Base-by-base conservation (phyloP, 1,139 yeast species). In the Kodamaea suecica region DNA sequence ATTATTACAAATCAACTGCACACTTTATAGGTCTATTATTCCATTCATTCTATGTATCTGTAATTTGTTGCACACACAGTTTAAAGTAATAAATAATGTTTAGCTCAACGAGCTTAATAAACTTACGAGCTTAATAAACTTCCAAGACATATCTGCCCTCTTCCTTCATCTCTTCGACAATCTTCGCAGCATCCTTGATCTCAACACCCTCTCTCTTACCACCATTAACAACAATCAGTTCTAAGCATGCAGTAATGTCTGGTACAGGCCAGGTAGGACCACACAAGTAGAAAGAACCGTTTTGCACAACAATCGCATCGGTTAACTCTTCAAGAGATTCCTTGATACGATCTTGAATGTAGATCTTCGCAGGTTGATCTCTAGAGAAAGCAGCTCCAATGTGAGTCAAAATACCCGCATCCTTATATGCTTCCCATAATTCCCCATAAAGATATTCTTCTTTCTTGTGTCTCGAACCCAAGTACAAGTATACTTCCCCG, bases 221-320 rank as follows among this genome's bases (percentile, higher is more conserved):
- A 44, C 86, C 95, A 36, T 77, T 75, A 14, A 61, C 59, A 35
- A 88, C 73, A 50, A 92, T 84, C 48, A 86, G 95, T 54, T 84
- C 85, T 48, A 92, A 70, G 50, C 95, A 95, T 33, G 84, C 86
- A 40, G 96, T 86, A 50, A 92, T 85, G 60, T 90, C 97, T 12
- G 97, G 97, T 51, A 92, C 97, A 19, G 98, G 98, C 98, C 98
- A 92, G 2, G 97, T 92, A 30, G 97, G 97, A 45, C 98, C 98
- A 79, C 98, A 92, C 57, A 92, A 74, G 66, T 92, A 92, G 76
- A 92, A 90, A 16, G 88, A 81, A 39, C 97, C 98, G 37, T 82
- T 69, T 63, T 88, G 76, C 41, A 68, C 66, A 31, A 83, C 83
- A 59, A 90, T 78, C 23, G 96, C 94, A 37, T 78, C 84, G 37